Evolutionary conservation across 768 basidiomycete species (phyloP).

Genomic region (Xerocomellus amylosporus): DNA sequence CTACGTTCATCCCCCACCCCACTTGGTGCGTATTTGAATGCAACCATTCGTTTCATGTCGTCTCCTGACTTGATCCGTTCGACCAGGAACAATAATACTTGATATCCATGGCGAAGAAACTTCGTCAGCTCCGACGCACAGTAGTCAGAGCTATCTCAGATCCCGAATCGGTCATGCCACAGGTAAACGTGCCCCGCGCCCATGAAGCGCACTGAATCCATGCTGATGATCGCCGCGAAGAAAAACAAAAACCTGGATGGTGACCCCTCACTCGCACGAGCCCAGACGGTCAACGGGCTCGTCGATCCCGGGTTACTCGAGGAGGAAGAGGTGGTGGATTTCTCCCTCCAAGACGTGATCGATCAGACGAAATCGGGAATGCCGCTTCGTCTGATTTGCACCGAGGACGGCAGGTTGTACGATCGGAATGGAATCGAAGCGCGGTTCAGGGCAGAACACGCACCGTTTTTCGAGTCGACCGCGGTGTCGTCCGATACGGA

Average conservation of each 20-base stretch:
- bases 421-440: conserved; percentile 15
- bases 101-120: conserved; percentile 9
- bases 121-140: conserved; percentile 10
- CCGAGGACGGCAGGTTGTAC: conserved; percentile 25
- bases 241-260: not conserved
- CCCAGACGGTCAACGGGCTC: not conserved
- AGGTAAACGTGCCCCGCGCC: not conserved
- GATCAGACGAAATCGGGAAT: conserved; percentile 17
- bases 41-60: not conserved
- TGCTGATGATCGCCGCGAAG: not conserved
- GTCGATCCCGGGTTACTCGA: not conserved
- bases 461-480: conserved; percentile 10
- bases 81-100: not conserved
- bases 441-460: conserved; percentile 13
- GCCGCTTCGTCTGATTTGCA: conserved; percentile 25
- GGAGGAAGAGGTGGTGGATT: not conserved
- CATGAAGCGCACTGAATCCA: not conserved
- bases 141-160: conserved; percentile 23
- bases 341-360: conserved; percentile 15
- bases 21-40: not conserved
- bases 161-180: conserved; percentile 7
- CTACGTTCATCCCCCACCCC: not conserved
- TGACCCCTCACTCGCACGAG: not conserved
- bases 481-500: not conserved
- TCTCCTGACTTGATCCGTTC: not conserved